Evolutionary conservation across 2,329 filamentous ascomycete genomes (phyloP).

Genomic region (Phaeoacremonium minimum): DNA sequence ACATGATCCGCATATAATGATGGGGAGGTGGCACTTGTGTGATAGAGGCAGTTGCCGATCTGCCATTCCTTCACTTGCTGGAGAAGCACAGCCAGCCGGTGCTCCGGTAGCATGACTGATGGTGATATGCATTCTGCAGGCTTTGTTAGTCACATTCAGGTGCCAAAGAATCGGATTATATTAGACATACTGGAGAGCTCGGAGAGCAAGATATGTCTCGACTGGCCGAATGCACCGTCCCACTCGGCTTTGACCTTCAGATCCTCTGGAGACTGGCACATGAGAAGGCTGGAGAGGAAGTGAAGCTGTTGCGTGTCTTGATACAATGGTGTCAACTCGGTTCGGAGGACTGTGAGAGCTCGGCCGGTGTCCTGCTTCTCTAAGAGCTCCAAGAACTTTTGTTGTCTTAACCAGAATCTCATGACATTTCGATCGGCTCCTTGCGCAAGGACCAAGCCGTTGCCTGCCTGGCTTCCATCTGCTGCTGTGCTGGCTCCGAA

Average conservation of each 20-base stretch:
- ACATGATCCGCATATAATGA: constrained; percentile 86
- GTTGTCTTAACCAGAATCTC: constrained; percentile 83
- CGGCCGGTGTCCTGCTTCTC: constrained; percentile 69
- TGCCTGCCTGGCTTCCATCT: constrained; percentile 26
- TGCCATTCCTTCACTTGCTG: constrained; percentile 81
- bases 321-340: constrained; percentile 81
- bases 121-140: constrained; percentile 79
- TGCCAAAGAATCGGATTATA: background rate
- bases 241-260: constrained; percentile 73
- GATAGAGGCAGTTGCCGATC: constrained; percentile 80
- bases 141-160: constrained; percentile 14
- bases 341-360: constrained; percentile 78
- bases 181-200: constrained; percentile 69
- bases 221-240: constrained; percentile 76
- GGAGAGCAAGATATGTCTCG: constrained; percentile 70
- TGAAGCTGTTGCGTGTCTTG: constrained; percentile 75
- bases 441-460: constrained; percentile 70
- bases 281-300: constrained; percentile 81
- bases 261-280: constrained; percentile 78
- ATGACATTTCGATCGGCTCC: constrained; percentile 74
- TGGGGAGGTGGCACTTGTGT: constrained; percentile 73
- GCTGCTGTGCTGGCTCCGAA: constrained; percentile 45
- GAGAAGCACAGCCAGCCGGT: constrained; percentile 76
- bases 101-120: constrained; percentile 93
- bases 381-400: constrained; percentile 90